Evolutionary conservation across 768 basidiomycete genomes (phyloP), one percentile per base, ranked within the genome.

Genomic region (Russula vinacea): DNA sequence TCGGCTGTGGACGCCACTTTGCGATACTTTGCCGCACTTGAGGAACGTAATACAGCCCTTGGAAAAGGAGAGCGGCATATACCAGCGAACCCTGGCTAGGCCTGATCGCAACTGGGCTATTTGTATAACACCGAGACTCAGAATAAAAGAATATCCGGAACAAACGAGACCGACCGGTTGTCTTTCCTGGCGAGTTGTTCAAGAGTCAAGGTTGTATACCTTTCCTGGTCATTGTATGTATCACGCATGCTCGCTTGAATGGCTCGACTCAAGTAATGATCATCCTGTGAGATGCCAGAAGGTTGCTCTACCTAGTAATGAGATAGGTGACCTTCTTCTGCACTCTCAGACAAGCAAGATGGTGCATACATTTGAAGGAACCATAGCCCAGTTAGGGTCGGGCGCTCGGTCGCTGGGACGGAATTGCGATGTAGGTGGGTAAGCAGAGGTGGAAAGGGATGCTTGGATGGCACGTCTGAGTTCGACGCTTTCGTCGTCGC

Each of bases 51-150:
- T 82, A 89, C 4, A 92, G 69, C 0, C 82, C 84, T 71, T 88
- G 85, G 2, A 87, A 69, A 57, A 90, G 80, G 70, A 89, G 74
- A 1, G 85, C 82, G 26, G 86, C 85, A 65, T 88, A 86, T 2
- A 81, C 80, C 32, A 83, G 74, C 0, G 77, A 75, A 1, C 83
- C 73, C 24, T 72, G 68, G 22, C 83, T 81, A 1, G 88, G 81
- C 26, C 89, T 87, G 24, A 91, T 68, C 9, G 86, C 86, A 37
- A 91, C 80, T 14, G 90, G 90, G n/a, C 89, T 92, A 40, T 5
- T 32, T 33, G 24, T 22, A 58, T 16, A 45, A 33, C 22, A 22
- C 33, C 11, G 37, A 58, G 64, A 42, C 58, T 37, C 62, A 37
- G 60, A 37, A 8, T 2, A 29, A 13, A 56, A 13, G 57, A 9